Evolutionary conservation across 305 asterid species (phyloP).

Genomic region (Fraxinus velutina): DNA sequence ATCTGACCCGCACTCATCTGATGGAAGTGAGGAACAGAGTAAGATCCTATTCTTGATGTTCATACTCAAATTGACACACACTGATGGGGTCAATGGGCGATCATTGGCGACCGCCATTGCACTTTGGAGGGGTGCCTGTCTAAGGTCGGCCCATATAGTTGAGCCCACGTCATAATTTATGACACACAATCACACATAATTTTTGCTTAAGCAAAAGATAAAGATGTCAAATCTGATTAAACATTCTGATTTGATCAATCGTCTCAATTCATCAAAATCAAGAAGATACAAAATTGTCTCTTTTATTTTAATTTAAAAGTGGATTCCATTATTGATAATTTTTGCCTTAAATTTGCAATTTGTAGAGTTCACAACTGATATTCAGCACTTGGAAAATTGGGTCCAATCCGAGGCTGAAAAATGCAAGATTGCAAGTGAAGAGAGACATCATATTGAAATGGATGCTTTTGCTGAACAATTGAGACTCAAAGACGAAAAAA

Average conservation of each 20-base stretch:
- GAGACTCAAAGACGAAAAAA: slow-evolving; percentile 65
- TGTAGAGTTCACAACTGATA: slow-evolving; percentile 35
- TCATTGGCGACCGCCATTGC: neutral
- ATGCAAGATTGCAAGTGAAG: slow-evolving; percentile 44
- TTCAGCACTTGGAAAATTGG: slow-evolving; percentile 52
- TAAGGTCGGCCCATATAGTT: neutral
- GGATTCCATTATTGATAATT: neutral
- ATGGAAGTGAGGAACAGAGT: slow-evolving; percentile 49
- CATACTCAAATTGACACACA: neutral
- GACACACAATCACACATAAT: neutral
- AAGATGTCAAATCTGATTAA: neutral
- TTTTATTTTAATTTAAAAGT: neutral
- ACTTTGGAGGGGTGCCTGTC: neutral
- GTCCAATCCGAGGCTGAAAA: slow-evolving; percentile 47
- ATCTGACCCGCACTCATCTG: slow-evolving; percentile 39
- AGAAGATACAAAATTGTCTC: neutral
- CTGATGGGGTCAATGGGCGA: neutral
- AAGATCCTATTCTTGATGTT: slow-evolving; percentile 29
- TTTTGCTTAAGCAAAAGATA: neutral
- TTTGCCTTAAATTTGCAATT: neutral
- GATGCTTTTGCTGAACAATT: slow-evolving; percentile 87
- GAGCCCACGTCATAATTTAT: neutral
- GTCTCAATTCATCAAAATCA: neutral
- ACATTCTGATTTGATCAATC: neutral
- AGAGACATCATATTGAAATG: slow-evolving; percentile 56